Percentiles rank a stretch among this genome's conserved stretches.
Evolutionary conservation across 2,329 filamentous ascomycete species (phyloP).

Genomic region (Drechslera avenae): DNA sequence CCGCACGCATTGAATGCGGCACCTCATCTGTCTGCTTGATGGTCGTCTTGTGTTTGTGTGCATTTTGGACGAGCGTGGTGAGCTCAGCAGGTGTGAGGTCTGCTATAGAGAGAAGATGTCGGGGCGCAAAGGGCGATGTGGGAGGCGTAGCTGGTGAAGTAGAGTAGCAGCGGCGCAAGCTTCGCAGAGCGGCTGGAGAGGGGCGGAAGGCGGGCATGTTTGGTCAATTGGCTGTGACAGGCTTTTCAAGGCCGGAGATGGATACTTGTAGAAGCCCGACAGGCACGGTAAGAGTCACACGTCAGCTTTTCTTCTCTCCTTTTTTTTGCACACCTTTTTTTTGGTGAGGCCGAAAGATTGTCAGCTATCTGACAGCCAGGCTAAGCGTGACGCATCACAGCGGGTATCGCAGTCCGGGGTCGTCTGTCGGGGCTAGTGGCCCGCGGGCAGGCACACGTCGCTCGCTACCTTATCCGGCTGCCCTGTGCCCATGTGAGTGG

Average conservation of each 20-base stretch:
- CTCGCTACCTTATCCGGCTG: conserved; percentile 4
- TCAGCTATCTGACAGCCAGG: conserved; percentile 25
- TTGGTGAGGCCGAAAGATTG: conserved; percentile 21
- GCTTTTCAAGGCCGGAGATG: conserved; percentile 12
- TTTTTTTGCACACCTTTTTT: neutral
- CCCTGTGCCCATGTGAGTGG: conserved; percentile 10
- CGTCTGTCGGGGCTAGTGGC: conserved; percentile 10
- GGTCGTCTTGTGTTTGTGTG: conserved; percentile 72
- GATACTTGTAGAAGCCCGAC: conserved; percentile 13
- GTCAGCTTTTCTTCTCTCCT: neutral
- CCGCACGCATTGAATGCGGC: conserved; percentile 63
- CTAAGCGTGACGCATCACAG: conserved; percentile 15
- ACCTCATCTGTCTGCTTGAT: conserved; percentile 71
- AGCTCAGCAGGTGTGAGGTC: conserved; percentile 84
- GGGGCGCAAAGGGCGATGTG: conserved; percentile 67
- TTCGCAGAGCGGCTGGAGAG: conserved; percentile 34
- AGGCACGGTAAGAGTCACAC: conserved; percentile 27
- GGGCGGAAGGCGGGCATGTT: conserved; percentile 44
- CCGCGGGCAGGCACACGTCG: conserved; percentile 13
- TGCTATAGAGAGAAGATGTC: conserved; percentile 89
- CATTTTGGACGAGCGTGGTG: conserved; percentile 81
- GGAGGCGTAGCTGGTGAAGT: conserved; percentile 47
- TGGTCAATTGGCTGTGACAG: conserved; percentile 8
- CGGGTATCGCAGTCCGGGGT: conserved; percentile 9
- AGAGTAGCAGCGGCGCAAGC: conserved; percentile 41